phyloP scores from a whole-genome alignment of 2,329 filamentous ascomycete species.

The Aspergillus glaucus region DNA sequence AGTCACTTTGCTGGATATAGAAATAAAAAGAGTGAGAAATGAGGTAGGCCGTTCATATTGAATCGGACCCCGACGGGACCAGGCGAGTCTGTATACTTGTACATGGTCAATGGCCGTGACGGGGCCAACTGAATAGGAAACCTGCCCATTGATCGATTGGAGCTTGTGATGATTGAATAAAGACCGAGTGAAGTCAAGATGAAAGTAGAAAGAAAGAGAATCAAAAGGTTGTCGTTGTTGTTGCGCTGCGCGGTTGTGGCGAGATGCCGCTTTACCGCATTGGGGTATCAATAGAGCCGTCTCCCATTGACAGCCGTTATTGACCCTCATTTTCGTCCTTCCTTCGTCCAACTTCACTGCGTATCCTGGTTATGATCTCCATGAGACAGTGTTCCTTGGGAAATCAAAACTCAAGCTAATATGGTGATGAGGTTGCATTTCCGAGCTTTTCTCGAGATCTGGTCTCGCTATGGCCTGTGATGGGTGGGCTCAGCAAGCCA shows the following conservation, averaged over 20 bases:
- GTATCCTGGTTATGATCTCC: too few relatives aligned
- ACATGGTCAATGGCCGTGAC: too few relatives aligned
- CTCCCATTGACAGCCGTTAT: background rate
- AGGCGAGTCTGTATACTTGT: background rate
- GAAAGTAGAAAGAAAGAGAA: background rate
- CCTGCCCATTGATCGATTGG: conserved; percentile 10
- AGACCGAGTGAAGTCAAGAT: conserved; percentile 3
- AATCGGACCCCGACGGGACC: background rate
- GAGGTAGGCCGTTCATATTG: background rate
- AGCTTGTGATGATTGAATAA: conserved; percentile 5
- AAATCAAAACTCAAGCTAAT: too few relatives aligned
- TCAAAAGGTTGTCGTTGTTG: background rate
- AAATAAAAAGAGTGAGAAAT: too few relatives aligned
- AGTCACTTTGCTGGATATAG: background rate
- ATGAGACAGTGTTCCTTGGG: too few relatives aligned
- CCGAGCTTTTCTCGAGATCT: too few relatives aligned
- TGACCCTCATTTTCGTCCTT: background rate
- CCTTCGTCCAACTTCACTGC: background rate
- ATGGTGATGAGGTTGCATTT: too few relatives aligned
- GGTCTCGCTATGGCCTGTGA: too few relatives aligned
- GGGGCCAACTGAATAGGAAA: conserved; percentile 1
- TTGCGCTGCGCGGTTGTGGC: conserved; percentile 2
- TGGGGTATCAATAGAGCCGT: conserved; percentile 19
- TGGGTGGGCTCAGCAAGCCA: too few relatives aligned
- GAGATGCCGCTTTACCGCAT: conserved; percentile 9